phyloP scores from a whole-genome alignment of 2,329 filamentous ascomycete species.

The Hysterium pulicare region DNA sequence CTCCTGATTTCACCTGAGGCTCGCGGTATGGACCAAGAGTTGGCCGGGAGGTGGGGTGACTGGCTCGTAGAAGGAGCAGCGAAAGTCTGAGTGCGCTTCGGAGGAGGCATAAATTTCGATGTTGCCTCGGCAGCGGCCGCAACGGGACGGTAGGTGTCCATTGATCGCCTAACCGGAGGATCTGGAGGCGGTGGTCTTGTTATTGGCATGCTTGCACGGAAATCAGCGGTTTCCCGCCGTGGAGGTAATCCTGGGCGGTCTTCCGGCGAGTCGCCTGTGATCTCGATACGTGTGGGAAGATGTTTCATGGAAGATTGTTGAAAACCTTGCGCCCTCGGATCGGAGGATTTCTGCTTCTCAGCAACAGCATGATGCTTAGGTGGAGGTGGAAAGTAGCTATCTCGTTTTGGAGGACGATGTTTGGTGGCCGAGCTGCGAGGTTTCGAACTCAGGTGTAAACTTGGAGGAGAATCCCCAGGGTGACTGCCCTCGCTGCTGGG shows the following conservation, averaged over 20 bases:
- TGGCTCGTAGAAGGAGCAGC: conserved; percentile 13
- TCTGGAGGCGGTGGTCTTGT: conserved; percentile 28
- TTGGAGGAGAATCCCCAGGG: conserved; percentile 27
- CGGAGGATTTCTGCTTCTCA: conserved; percentile 20
- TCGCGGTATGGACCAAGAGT: conserved; percentile 14
- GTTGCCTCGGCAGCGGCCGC: conserved; percentile 21
- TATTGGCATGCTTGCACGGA: conserved; percentile 33
- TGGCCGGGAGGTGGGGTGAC: conserved; percentile 29
- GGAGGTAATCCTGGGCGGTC: conserved; percentile 51
- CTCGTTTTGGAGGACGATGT: conserved; percentile 15
- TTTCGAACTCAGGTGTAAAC: conserved; percentile 22
- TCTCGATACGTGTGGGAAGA: conserved; percentile 11
- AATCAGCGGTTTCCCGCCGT: conserved; percentile 35
- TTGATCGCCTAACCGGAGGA: conserved; percentile 33
- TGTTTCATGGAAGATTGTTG: conserved; percentile 16
- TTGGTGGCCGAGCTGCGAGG: conserved; percentile 9
- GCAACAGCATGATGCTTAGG: conserved; percentile 28
- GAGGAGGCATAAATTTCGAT: conserved; percentile 30
- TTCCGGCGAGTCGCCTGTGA: conserved; percentile 29
- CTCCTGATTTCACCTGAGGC: conserved; percentile 4
- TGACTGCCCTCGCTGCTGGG: conserved; percentile 67
- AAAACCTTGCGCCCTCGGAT: conserved; percentile 17
- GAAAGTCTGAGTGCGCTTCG: conserved; percentile 32
- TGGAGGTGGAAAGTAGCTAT: conserved; percentile 32
- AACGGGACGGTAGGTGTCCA: conserved; percentile 31